Base-by-base conservation (phyloP, 129 eudicot genomes). In the Heracleum sosnowskyi region DNA sequence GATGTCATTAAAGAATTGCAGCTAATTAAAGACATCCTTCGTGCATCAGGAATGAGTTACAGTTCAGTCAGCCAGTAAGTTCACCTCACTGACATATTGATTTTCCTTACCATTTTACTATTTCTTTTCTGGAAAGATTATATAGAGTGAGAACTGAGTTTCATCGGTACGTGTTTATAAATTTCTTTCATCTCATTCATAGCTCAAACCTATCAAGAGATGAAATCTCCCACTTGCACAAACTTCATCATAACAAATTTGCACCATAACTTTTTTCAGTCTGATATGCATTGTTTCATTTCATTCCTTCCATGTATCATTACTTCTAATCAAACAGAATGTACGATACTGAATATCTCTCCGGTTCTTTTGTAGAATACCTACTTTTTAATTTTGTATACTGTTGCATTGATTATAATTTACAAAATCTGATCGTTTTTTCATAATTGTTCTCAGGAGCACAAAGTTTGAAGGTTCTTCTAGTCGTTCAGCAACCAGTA, bases 401-500 rank as follows among this genome's bases (percentile, higher is more conserved):
- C 13, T 7, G 24, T 74, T n/a, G 15, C 33, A 42, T 18, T 7
- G 40, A 16, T 31, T 15, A 11, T 24, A 77, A 17, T 26, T 13
- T 2, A 10, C 55, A 7, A 77, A 49, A 75, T 15, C 69, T 76
- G 70, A 76, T 17, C n/a, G 2, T 35, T 37, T 57, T 13, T 9
- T n/a, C n/a, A n/a, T n/a, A n/a, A n/a, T n/a, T n/a, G n/a, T n/a
- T n/a, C n/a, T n/a, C 80, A 78, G 80, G 75, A 78, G 75, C 74
- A 64, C 80, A 11, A 78, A 40, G 75, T 78, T 78, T 22, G 80
- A 64, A 41, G 80, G 80, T 63, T 78, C 80, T 31, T 78, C 80
- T 33, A 78, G 75, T 66, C 80, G 80, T 41, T 78, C 80, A 64
- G 80, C 75, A 40, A 11, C 74, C 2, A 78, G 41, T 44, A 78